Base-by-base conservation (phyloP, 1,284 basidiomycete genomes). In the Sporisorium reilianum region DNA sequence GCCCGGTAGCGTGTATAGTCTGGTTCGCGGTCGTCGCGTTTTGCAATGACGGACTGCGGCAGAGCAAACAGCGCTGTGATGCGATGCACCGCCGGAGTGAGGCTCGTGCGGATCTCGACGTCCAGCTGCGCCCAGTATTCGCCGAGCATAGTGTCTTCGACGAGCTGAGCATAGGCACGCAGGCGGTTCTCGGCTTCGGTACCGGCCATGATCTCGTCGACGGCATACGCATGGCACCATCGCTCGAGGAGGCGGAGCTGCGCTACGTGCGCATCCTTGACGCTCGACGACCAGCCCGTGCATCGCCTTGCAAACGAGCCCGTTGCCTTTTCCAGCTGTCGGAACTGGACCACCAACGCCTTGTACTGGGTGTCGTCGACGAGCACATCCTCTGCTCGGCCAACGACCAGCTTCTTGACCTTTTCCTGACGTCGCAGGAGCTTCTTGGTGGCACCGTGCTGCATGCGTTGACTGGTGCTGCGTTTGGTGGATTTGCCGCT, bases 11-110 rank as follows among this genome's bases (percentile, higher is more conserved):
- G 80, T 2, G 76, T 65, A 55, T 84, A 86, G 56, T 85, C 84
- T 14, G 69, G 77, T 55, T 84, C 80, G 41, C 84, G 81, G 42
- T 82, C 83, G 60, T 84, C 80, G 14, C 85, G 80, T 61, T 84
- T 85, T 23, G 78, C 60, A 58, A 85, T 81, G 41, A 85, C 82
- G 20, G 79, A 71, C 11, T 75, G 69, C 10, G 79, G 80, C 20
- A 73, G 63, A 30, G 62, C 53, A 60, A 81, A 72, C 30, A 84
- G 72, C 28, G 51, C 55, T 54, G 44, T 75, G 63, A 75, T 85
- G 82, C 42, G 85, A 81, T 60, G 85, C 69, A 69, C 36, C 16
- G 74, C 80, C 9, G 81, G 77, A 2, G 57, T 54, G 32, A 82
- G 64, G 26, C 69, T 63, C 26, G 26, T 53, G 16, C 73, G 66